Percentiles rank a stretch among this genome's conserved stretches.
Conservation (phyloP, 805 yeast genomes). For the Monosporozyma siamensis region DNA sequence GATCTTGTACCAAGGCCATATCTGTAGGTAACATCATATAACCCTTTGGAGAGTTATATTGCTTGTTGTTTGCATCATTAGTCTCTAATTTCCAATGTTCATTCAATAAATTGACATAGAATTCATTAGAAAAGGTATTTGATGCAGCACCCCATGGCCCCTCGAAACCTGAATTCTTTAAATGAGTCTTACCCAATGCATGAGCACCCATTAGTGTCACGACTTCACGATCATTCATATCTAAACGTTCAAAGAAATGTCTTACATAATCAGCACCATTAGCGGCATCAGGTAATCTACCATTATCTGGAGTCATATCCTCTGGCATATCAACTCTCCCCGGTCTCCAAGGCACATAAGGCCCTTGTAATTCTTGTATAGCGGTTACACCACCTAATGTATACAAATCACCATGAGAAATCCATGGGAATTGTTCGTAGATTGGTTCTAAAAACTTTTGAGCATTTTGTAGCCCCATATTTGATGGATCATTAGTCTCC, state of each 20-base stretch:
- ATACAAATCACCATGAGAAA: conserved; percentile 70
- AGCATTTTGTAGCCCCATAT: conserved; percentile 55
- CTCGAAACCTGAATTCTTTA: conserved; percentile 61
- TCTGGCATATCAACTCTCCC: conserved; percentile 60
- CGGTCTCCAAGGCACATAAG: conserved; percentile 70
- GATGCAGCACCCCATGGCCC: conserved; percentile 89
- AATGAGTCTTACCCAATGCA: conserved; percentile 68
- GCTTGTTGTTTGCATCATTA: conserved; percentile 51
- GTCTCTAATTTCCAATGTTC: conserved; percentile 47
- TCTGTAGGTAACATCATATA: conserved; percentile 88
- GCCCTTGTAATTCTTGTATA: conserved; percentile 71
- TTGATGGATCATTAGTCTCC: conserved; percentile 48
- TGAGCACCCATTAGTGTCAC: conserved; percentile 74
- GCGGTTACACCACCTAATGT: conserved; percentile 75
- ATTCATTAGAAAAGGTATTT: conserved; percentile 64
- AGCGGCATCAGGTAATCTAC: conserved; percentile 67
- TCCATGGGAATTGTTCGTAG: conserved; percentile 50
- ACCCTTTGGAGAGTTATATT: conserved; percentile 52
- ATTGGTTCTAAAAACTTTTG: conserved; percentile 49
- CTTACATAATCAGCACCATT: conserved; percentile 57
- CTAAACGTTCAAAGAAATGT: conserved; percentile 53
- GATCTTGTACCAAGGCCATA: conserved; percentile 55
- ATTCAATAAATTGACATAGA: conserved; percentile 46
- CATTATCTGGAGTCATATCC: conserved; percentile 48
- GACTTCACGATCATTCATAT: conserved; percentile 60